Conservation (phyloP, 2,329 filamentous ascomycete species). For the Bipolaris cookei region DNA sequence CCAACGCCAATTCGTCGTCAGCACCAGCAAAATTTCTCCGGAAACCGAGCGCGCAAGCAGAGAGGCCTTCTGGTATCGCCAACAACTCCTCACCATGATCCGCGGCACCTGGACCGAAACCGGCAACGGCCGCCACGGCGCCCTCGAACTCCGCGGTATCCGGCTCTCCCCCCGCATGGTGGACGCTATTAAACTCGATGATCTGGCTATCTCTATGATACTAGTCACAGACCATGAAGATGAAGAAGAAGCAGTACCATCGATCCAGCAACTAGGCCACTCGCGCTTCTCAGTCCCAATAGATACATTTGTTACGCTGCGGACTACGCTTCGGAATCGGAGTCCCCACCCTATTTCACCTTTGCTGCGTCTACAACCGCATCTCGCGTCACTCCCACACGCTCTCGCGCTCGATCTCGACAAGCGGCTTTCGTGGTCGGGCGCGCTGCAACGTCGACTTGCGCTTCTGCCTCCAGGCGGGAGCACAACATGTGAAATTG, state of each 20-base stretch:
- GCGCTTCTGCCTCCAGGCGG: slow-evolving; percentile 66
- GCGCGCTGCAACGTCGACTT: slow-evolving; percentile 77
- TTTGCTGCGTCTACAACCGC: slow-evolving; percentile 77
- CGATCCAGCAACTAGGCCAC: slow-evolving; percentile 49
- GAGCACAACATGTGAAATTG: slow-evolving; percentile 67
- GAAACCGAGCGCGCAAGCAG: slow-evolving; percentile 78
- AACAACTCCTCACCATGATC: slow-evolving; percentile 75
- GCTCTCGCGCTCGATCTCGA: slow-evolving; percentile 80
- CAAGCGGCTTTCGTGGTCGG: slow-evolving; percentile 83
- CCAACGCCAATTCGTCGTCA: slow-evolving; percentile 93
- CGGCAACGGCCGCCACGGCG: slow-evolving; percentile 63
- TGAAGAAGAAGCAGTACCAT: slow-evolving; percentile 1
- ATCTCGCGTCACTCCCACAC: slow-evolving; percentile 73
- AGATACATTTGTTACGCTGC: slow-evolving; percentile 73
- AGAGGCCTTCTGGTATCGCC: slow-evolving; percentile 91
- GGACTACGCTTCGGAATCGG: slow-evolving; percentile 76
- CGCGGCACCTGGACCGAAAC: slow-evolving; percentile 73
- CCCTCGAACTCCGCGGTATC: slow-evolving; percentile 77
- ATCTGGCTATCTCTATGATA: slow-evolving; percentile 68
- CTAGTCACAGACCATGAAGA: slow-evolving; percentile 25
- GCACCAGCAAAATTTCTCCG: slow-evolving; percentile 76
- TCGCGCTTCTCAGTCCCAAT: slow-evolving; percentile 57
- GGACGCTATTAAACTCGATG: slow-evolving; percentile 80
- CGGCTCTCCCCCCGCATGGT: slow-evolving; percentile 79
- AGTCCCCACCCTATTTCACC: slow-evolving; percentile 71